Base-by-base conservation (phyloP, 176 grass and related monocot species). In the Aegilops bicornis region DNA sequence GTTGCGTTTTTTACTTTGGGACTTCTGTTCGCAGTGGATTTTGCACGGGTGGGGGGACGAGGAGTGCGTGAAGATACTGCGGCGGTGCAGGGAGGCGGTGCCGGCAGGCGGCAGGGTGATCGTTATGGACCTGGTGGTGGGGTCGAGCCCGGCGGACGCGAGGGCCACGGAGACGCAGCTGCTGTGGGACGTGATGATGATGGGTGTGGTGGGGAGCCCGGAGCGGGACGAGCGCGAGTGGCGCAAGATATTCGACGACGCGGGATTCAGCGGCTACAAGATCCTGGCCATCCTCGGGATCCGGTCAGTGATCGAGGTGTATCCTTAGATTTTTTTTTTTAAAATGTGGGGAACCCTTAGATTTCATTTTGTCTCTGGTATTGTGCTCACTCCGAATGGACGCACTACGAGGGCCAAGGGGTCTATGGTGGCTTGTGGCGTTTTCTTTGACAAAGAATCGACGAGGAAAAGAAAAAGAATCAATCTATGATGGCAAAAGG, bases 61-160 rank as follows among this genome's bases (percentile, higher is more conserved):
- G 39, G 85, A 91, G 4, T 93, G 95, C 37, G 89, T 93, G 83
- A 79, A 30, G 79, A 91, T 95, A 76, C 71, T 95, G 16, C 79
- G 69, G 30, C 75, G 78, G 27, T 97, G 90, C 84, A 91, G 79
- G 73, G 88, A 89, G 86, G 95, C 90, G 43, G 75, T 93, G 75
- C 92, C 92, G 48, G 17, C 14, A 10, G 85, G 87, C 19, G 92
- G 89, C 32, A 93, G 80, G 69, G 89, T 89, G 69, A 89, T 97
- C 78, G 82, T 97, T 52, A 70, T 97, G n/a, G 92, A 97, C 7
- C 86, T 92, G 19, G 86, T 95, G 64, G 76, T 87, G 35, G 85
- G 85, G 4, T 84, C 62, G n/a, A 75, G 56, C 30, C 40, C 61
- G 50, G 72, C 9, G 4, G 70, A 85, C 31, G 52, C 36, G 24